phyloP scores from a whole-genome alignment of 768 basidiomycete genomes.

The Goffeauzyma gilvescens region DNA sequence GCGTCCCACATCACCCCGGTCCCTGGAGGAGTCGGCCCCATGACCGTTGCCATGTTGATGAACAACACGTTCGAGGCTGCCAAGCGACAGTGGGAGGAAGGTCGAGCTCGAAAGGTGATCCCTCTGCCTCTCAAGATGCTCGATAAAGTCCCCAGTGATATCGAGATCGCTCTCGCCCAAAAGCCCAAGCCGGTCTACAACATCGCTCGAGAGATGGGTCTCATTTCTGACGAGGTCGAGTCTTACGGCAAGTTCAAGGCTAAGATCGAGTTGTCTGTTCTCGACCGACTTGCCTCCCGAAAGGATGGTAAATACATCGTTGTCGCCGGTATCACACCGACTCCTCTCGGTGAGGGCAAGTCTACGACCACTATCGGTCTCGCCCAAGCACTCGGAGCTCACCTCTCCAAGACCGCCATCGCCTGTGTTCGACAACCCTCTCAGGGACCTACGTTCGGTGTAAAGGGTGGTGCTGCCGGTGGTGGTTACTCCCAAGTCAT shows the following conservation, averaged over 20 bases:
- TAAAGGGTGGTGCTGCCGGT: conserved; percentile 96
- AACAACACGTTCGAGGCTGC: conserved; percentile 75
- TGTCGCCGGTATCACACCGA: conserved; percentile 89
- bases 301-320: conserved; percentile 91
- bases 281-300: conserved; percentile 65
- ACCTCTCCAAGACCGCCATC: conserved; percentile 76
- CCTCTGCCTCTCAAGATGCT: conserved; percentile 62
- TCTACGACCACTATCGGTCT: conserved; percentile 95
- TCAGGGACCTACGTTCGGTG: conserved; percentile 96
- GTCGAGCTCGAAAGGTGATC: conserved; percentile 47
- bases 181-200: conserved; percentile 71
- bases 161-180: conserved; percentile 88
- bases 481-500: conserved; percentile 98
- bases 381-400: conserved; percentile 86
- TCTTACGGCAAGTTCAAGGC: conserved; percentile 92
- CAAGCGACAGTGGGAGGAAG: conserved; percentile 55
- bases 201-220: conserved; percentile 72
- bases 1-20: conserved; percentile 92
- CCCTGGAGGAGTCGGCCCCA: conserved; percentile 97
- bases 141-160: conserved; percentile 82
- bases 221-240: conserved; percentile 71
- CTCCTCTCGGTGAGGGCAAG: conserved; percentile 92
- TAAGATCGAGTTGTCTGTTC: conserved; percentile 75
- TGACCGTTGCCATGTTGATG: conserved; percentile 98
- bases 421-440: conserved; percentile 95